Evolutionary conservation across 2,329 filamentous ascomycete species (phyloP).

Genomic region (Penicillium sp.): DNA sequence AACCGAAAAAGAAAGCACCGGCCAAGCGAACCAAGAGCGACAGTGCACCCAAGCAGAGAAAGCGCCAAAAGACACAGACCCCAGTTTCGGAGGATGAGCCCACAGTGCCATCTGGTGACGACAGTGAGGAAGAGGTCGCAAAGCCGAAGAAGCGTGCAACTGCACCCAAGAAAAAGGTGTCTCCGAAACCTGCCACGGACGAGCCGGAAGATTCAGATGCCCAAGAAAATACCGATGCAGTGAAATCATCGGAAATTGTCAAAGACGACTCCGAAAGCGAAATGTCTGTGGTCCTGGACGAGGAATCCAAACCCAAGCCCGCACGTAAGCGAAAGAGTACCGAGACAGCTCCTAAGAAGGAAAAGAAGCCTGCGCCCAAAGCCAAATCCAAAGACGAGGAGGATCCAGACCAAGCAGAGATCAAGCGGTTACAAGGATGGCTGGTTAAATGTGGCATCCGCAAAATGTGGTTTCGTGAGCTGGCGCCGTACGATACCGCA

Average conservation of each 20-base stretch:
- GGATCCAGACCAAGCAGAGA: constrained; percentile 70
- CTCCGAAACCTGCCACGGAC: constrained; percentile 4
- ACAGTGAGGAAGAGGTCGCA: constrained; percentile 24
- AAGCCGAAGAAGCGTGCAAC: constrained; percentile 20
- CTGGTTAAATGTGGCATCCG: constrained; percentile 87
- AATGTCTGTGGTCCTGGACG: constrained; percentile 76
- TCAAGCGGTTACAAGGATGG: constrained; percentile 85
- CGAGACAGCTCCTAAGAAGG: constrained; percentile 27
- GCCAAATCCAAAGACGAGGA: constrained; percentile 48
- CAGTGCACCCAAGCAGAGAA: constrained; percentile 26
- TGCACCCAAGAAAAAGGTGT: constrained; percentile 9
- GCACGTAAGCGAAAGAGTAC: constrained; percentile 52
- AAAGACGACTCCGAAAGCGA: constrained; percentile 61
- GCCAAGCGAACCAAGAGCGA: constrained; percentile 31
- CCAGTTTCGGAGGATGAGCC: constrained; percentile 27
- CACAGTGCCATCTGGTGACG: constrained; percentile 13
- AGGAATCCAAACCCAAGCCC: constrained; percentile 62
- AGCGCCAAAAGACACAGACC: constrained; percentile 36
- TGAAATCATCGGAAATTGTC: constrained; percentile 37
- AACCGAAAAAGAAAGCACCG: constrained; percentile 19
- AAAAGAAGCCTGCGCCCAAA: constrained; percentile 35
- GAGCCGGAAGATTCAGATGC: constrained; percentile 14
- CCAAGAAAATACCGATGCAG: constrained; percentile 14
- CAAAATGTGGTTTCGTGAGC: constrained; percentile 85
- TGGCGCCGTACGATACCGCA: constrained; percentile 71